Base-by-base conservation (phyloP, 2,329 filamentous ascomycete species). In the Bipolaris gigantea region DNA sequence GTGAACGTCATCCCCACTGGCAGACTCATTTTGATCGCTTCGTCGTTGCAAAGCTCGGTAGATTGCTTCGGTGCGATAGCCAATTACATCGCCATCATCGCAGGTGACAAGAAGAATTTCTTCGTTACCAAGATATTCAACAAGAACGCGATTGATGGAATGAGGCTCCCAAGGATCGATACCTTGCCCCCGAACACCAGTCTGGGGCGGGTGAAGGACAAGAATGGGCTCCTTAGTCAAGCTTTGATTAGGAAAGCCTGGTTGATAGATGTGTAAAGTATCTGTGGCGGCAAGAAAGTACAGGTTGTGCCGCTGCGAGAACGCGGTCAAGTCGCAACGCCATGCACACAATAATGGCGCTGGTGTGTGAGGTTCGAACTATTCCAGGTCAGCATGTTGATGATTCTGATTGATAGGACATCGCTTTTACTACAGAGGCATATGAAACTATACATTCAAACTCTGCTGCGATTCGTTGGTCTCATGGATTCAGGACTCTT, bases 11-110 rank as follows among this genome's bases (percentile, higher is more conserved):
- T 79, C 41, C 76, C 80, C 66, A 79, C 83, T 50, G 58, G 61
- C 16, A 4, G 53, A 27, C 11, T 60, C 55, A n/a, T 46, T 19
- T 7, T 58, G 41, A 8, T 30, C 36, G 18, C 11, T 36, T 11
- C 46, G 53, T 16, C 33, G 51, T 36, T 69, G 57, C 5, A 71
- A 40, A 2, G 59, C 62, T 41, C 55, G 57, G 25, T 66, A 57
- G 1, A 76, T 73, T 16, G 65, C 59, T 18, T 58, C 66, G 39
- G 63, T 66, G 55, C 60, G 69, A 56, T 79, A 79, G 0, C 72
- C 77, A 27, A 80, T 66, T 8, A 80, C 77, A 63, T 83, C 61
- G 76, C 85, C 74, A 81, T 89, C 73, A 67, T 89, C 64, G 77
- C 86, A 65, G 69, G 76, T 59, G 71, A 85, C 71, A 71, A 85